Evolutionary conservation across 2,329 filamentous ascomycete species (phyloP).

Genomic region (Trichoderma pleuroti): DNA sequence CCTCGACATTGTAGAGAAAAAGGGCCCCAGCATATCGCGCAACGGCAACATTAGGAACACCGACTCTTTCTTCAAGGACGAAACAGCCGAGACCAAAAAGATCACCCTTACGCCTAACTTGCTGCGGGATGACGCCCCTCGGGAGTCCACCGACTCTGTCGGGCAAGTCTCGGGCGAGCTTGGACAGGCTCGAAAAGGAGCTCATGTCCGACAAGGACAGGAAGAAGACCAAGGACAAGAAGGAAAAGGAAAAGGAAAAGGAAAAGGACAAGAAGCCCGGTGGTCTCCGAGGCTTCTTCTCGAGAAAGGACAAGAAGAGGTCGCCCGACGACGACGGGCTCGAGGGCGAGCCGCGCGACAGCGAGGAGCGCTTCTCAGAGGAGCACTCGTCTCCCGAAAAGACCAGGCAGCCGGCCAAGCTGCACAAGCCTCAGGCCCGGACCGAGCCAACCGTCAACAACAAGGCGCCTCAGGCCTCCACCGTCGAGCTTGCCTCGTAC

Average conservation of each 20-base stretch:
- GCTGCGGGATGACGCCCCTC: conserved; percentile 71
- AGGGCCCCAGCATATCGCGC: conserved; percentile 61
- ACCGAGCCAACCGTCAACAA: conserved; percentile 47
- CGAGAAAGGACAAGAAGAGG: conserved; percentile 59
- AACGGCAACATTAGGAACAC: conserved; percentile 88
- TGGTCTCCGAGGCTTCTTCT: conserved; percentile 59
- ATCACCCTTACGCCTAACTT: conserved; percentile 94
- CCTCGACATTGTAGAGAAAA: conserved; percentile 62
- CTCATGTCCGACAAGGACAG: conserved; percentile 66
- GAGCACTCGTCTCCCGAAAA: conserved; percentile 47
- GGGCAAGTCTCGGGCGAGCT: conserved; percentile 59
- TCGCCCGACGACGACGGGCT: conserved; percentile 57
- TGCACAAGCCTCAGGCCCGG: conserved; percentile 64
- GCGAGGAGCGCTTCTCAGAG: conserved; percentile 42
- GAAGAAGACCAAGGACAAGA: conserved; percentile 67
- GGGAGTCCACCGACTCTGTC: conserved; percentile 47
- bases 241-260: conserved; percentile 68
- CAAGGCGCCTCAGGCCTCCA: conserved; percentile 32
- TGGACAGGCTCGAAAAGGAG: conserved; percentile 63
- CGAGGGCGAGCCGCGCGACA: conserved; percentile 51
- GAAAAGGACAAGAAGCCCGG: conserved; percentile 66
- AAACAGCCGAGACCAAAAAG: conserved; percentile 91
- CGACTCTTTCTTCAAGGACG: conserved; percentile 97
- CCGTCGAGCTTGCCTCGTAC: conserved; percentile 42
- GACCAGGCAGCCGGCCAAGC: conserved; percentile 57